These are phyloP conservation scores for Entomortierella lignicola DNA, from an alignment of 192 early-diverging fungal species.

Conservation along the genomic window DNA sequence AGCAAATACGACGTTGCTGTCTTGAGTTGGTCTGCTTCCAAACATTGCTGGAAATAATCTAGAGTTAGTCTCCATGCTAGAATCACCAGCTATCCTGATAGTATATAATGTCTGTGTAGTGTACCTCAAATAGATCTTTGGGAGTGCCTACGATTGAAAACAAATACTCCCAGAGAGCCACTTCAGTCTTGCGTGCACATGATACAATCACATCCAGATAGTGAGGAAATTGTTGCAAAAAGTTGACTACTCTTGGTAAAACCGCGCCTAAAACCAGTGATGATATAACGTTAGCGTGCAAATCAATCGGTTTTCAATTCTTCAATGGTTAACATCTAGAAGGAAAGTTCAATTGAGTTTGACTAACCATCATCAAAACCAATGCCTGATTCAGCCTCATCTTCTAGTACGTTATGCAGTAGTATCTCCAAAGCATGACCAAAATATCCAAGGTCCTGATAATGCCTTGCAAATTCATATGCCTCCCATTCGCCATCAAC, in stretches of 20 bases:
- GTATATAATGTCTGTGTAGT: background rate
- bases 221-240: slow-evolving; percentile 84
- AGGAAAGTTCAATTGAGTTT: too few relatives aligned
- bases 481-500: slow-evolving; percentile 69
- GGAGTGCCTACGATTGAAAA: slow-evolving; percentile 90
- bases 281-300: too few relatives aligned
- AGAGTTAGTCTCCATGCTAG: background rate
- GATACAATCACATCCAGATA: slow-evolving; percentile 91
- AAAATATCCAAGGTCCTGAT: slow-evolving; percentile 86
- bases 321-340: too few relatives aligned
- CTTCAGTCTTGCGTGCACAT: slow-evolving; percentile 97
- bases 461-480: slow-evolving; percentile 73
- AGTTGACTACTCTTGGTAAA: slow-evolving; percentile 76
- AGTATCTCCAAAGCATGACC: slow-evolving; percentile 93
- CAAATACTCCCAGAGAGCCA: slow-evolving; percentile 88
- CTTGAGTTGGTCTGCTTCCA: slow-evolving; percentile 72
- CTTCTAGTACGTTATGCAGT: slow-evolving; percentile 87
- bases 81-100: background rate
- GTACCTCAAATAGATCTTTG: slow-evolving; percentile 84
- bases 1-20: slow-evolving; percentile 95
- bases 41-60: slow-evolving; percentile 64
- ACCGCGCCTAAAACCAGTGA: slow-evolving; percentile 64
- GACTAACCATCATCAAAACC: slow-evolving; percentile 54
- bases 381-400: slow-evolving; percentile 73
- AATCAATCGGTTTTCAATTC: too few relatives aligned